Conservation (phyloP, 768 basidiomycete genomes). For the Tephrocybe sp. region DNA sequence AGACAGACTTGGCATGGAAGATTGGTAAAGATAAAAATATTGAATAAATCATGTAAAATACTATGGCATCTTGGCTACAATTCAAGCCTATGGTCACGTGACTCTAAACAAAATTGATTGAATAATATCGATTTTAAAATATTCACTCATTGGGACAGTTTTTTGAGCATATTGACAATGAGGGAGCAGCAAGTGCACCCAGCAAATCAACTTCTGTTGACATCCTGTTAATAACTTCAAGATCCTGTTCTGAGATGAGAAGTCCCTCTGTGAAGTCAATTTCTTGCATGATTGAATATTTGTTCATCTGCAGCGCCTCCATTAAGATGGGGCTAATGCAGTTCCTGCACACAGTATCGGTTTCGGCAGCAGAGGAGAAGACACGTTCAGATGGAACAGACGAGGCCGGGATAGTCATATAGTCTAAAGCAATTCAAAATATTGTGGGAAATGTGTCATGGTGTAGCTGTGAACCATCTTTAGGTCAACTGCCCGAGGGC, state of each 20-base stretch:
- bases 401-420: conserved; percentile 14
- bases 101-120: too few species aligned
- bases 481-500: too few species aligned
- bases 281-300: conserved; percentile 3
- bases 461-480: not conserved
- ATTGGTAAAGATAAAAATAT: too few species aligned
- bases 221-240: not conserved
- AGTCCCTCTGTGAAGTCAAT: not conserved
- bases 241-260: not conserved
- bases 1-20: too few species aligned
- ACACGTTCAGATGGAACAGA: conserved; percentile 18
- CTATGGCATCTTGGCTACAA: too few species aligned
- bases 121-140: too few species aligned
- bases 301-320: conserved; percentile 19
- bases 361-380: conserved; percentile 18
- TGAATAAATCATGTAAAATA: too few species aligned
- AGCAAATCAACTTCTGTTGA: not conserved
- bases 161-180: too few species aligned
- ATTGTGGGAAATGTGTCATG: not conserved
- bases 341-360: conserved; percentile 11
- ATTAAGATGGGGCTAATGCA: conserved; percentile 14
- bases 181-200: not conserved
- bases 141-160: too few species aligned
- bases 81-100: too few species aligned
- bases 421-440: conserved; percentile 8